These are phyloP conservation scores for Dioscorea dumetorum DNA, from an alignment of 106 monocot genomes.

Conservation along the genomic window DNA sequence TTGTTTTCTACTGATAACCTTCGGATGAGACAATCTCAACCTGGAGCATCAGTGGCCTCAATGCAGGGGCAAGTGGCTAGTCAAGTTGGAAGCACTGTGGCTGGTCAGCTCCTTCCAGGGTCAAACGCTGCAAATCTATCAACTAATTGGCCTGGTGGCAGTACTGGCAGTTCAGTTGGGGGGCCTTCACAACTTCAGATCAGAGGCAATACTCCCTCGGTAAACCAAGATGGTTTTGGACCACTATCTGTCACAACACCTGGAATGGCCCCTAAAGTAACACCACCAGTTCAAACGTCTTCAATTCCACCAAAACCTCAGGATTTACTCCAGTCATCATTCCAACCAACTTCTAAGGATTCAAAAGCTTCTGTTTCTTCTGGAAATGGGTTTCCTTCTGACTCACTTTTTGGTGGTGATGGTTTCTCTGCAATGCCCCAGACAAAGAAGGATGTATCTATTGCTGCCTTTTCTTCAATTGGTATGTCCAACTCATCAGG, in stretches of 20 bases:
- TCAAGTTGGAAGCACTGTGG: constrained; percentile 22
- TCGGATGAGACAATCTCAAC: constrained; percentile 40
- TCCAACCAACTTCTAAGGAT: constrained; percentile 35
- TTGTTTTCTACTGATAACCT: constrained; percentile 18
- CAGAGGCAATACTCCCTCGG: constrained; percentile 10
- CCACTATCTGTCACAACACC: constrained; percentile 15
- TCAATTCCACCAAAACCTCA: constrained; percentile 22
- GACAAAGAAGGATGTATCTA: constrained; percentile 30
- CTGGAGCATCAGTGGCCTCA: constrained; percentile 22
- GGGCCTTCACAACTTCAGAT: constrained; percentile 18
- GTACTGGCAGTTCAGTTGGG: constrained; percentile 11
- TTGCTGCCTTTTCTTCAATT: constrained; percentile 24
- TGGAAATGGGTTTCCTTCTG: constrained; percentile 65
- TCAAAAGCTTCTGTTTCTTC: constrained; percentile 42
- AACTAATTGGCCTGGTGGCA: constrained; percentile 50
- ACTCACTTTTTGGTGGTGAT: constrained; percentile 51
- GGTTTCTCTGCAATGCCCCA: constrained; percentile 38
- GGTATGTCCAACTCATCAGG: constrained; percentile 20
- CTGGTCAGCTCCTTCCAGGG: constrained; percentile 21
- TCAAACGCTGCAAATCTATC: constrained; percentile 29
- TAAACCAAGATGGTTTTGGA: constrained; percentile 22
- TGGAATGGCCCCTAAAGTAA: constrained; percentile 25
- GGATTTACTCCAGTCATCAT: constrained; percentile 16
- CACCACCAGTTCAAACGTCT: constrained; percentile 18
- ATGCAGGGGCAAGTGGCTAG: constrained; percentile 29